phyloP scores from a whole-genome alignment of 768 basidiomycete genomes.

The Auriscalpium vulgare region DNA sequence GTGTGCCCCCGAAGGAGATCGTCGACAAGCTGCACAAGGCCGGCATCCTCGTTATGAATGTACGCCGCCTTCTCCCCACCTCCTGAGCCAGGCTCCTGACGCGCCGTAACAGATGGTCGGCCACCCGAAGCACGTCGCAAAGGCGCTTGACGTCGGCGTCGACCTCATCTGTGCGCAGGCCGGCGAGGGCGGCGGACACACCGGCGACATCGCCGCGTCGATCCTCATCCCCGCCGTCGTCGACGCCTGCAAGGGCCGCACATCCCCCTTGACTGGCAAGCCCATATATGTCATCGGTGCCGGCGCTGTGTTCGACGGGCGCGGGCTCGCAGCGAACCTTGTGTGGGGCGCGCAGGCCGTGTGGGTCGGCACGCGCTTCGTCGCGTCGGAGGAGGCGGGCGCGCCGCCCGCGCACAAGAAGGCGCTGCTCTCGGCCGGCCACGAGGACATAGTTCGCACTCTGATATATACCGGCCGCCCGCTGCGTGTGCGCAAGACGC shows the following conservation, averaged over 20 bases:
- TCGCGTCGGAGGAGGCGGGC: conserved; percentile 71
- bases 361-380: conserved; percentile 65
- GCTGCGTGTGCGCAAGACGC: conserved; percentile 74
- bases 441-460: conserved; percentile 78
- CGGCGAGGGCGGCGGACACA: conserved; percentile 69
- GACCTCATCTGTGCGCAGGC: conserved; percentile 94
- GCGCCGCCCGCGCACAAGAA: conserved; percentile 86
- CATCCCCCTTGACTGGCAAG: conserved; percentile 71
- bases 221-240: conserved; percentile 90
- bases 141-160: conserved; percentile 76
- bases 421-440: conserved; percentile 56
- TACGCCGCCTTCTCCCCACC: conserved; percentile 21
- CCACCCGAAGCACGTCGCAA: conserved; percentile 83
- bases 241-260: conserved; percentile 70
- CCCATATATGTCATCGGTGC: conserved; percentile 88
- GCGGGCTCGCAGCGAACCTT: conserved; percentile 80
- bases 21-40: conserved; percentile 80
- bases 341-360: conserved; percentile 87
- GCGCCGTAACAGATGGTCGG: conserved; percentile 61
- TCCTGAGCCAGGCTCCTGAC: too few species aligned
- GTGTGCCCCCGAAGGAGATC: conserved; percentile 73
- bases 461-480: conserved; percentile 88
- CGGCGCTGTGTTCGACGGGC: conserved; percentile 86
- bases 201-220: conserved; percentile 75
- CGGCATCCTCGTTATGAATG: conserved; percentile 84